Conservation (phyloP, 768 basidiomycete species). For the Tylopilus intermedius region DNA sequence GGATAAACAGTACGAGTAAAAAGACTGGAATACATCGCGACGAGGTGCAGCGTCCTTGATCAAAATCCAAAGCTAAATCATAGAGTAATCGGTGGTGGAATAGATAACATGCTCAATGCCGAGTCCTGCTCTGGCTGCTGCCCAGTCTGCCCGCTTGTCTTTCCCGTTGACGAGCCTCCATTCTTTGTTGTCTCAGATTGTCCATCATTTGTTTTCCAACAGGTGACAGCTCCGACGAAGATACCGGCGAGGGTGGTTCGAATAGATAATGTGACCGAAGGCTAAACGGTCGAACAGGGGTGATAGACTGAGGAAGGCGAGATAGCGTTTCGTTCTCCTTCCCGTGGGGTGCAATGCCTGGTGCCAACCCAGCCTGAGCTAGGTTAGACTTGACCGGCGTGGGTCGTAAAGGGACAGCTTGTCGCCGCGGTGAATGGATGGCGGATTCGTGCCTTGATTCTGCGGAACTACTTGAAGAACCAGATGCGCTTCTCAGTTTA, state of each 20-base stretch:
- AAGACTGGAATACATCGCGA: slow-evolving; percentile 12
- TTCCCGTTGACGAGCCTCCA: slow-evolving; percentile 30
- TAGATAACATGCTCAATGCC: slow-evolving; percentile 17
- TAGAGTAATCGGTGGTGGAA: neutral
- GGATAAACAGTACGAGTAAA: slow-evolving; percentile 1
- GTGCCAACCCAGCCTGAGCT: neutral
- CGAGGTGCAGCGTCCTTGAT: slow-evolving; percentile 7
- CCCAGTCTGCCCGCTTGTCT: slow-evolving; percentile 28
- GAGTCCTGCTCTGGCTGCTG: slow-evolving; percentile 29
- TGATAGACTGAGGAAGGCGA: slow-evolving; percentile 35
- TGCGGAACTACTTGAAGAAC: slow-evolving; percentile 23
- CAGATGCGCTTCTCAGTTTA: slow-evolving; percentile 24
- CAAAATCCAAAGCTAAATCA: slow-evolving; percentile 9
- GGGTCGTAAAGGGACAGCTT: slow-evolving; percentile 9
- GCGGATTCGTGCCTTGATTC: slow-evolving; percentile 11
- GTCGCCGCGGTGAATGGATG: neutral
- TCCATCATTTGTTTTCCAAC: slow-evolving; percentile 64
- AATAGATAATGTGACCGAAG: slow-evolving; percentile 29
- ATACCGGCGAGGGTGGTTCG: slow-evolving; percentile 54
- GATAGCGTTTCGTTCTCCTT: slow-evolving; percentile 24
- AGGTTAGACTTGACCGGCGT: neutral
- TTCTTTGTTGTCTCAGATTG: slow-evolving; percentile 46
- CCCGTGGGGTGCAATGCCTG: neutral
- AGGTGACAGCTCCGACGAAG: slow-evolving; percentile 71
- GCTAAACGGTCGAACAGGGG: slow-evolving; percentile 43